Evolutionary conservation across 2,329 filamentous ascomycete genomes (phyloP).

Genomic region (Neurospora crassa): DNA sequence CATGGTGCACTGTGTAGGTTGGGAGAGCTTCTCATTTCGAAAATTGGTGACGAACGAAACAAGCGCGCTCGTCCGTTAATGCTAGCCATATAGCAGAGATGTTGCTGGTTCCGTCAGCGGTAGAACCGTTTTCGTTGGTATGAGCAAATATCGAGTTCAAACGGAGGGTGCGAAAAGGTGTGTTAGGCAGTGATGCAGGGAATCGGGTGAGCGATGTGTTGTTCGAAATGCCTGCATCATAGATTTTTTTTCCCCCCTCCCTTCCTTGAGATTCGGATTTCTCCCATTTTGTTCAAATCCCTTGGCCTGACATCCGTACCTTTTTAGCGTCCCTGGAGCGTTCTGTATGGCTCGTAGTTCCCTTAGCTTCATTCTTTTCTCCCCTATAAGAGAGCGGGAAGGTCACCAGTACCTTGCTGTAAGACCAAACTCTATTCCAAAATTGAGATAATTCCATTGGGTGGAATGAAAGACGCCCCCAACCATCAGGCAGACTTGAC

Average conservation of each 20-base stretch:
- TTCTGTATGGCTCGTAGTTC: constrained; percentile 18
- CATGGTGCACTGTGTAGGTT: not conserved
- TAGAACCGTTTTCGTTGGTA: constrained; percentile 13
- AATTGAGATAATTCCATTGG: constrained; percentile 12
- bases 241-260: constrained; percentile 5
- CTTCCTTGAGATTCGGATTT: not conserved
- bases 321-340: constrained; percentile 16
- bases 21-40: constrained; percentile 1
- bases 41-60: constrained; percentile 19
- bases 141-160: constrained; percentile 14
- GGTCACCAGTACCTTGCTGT: not conserved
- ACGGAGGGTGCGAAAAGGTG: constrained; percentile 15
- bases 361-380: constrained; percentile 11
- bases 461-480: not conserved
- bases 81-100: constrained; percentile 25
- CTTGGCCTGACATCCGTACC: not conserved
- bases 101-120: constrained; percentile 20
- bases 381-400: not conserved
- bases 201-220: constrained; percentile 19
- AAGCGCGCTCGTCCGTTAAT: constrained; percentile 26
- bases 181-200: constrained; percentile 21
- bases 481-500: not conserved
- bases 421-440: constrained; percentile 3
- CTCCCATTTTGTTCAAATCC: not conserved
- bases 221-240: constrained; percentile 14